Evolutionary conservation across 1,284 basidiomycete genomes (phyloP), one percentile per base, ranked within the genome.

Genomic region (Ganoderma sp.): DNA sequence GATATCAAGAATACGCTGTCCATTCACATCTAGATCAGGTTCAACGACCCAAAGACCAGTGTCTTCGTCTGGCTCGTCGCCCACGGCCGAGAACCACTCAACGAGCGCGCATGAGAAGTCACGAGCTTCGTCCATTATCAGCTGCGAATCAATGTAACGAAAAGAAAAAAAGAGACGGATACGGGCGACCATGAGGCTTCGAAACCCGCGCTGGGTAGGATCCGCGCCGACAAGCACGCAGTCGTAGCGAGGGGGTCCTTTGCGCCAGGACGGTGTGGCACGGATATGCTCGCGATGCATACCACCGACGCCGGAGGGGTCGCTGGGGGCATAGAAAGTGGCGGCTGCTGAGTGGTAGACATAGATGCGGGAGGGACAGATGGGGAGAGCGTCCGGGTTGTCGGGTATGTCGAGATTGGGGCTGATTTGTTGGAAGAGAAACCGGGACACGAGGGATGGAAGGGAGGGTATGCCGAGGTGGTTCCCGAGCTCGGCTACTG

Each of bases 241-340:
- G 63, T 74, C 73, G n/a, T 39, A 58, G 0, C 70, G 68, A 0
- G 63, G 3, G 1, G 64, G 41, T 0, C 63, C 62, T 22, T 61
- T 54, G 2, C 66, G 50, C 77, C 76, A 79, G 1, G 48, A 62
- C 0, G 65, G 63, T 1, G 58, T 58, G 0, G 71, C 62, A 9
- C 71, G 71, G 6, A 79, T 75, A 12, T n/a, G 54, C 59, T 79
- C 73, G 0, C 54, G 67, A 12, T 67, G 69, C 77, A 79, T 76
- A 3, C 78, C 75, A 0, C 65, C 63, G 0, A 65, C 17, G 0
- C 76, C 75, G 17, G 64, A 75, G 1, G 42, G 64, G 25, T 79
- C 78, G 64, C 76, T 77, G 2, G 75, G 78, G 19, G 78, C 76
- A 65, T 73, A 73, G 54, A 67, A 78, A 0, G 56, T 62, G 0